phyloP scores from a whole-genome alignment of 805 yeast species.

The Candida pseudoglaebosa region DNA sequence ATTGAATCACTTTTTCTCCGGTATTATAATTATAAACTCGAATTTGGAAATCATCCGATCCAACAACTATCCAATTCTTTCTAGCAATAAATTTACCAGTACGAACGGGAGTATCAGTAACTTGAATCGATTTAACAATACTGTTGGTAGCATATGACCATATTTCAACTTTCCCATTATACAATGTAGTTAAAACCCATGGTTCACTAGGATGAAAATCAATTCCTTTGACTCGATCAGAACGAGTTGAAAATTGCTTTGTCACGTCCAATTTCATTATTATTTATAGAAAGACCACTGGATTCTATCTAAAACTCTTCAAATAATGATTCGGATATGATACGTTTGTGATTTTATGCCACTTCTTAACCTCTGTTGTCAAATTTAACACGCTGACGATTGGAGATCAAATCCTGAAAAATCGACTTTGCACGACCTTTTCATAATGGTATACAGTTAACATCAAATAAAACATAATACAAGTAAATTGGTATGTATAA shows the following conservation, averaged over 20 bases:
- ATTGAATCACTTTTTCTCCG: constrained; percentile 89
- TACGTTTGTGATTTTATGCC: neutral
- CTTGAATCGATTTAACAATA: constrained; percentile 84
- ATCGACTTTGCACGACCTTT: neutral
- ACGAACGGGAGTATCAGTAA: constrained; percentile 93
- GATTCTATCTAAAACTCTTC: neutral
- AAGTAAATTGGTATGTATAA: no score
- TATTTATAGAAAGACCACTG: neutral
- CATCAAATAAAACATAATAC: no score
- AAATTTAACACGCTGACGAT: constrained; percentile 6
- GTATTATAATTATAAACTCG: constrained; percentile 95
- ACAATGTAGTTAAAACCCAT: constrained; percentile 89
- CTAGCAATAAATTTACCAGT: constrained; percentile 94
- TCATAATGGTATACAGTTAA: no score
- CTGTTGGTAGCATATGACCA: constrained; percentile 90
- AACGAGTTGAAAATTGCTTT: constrained; percentile 84
- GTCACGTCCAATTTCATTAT: constrained; percentile 44
- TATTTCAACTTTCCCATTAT: constrained; percentile 86
- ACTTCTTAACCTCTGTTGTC: neutral
- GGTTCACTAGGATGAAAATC: constrained; percentile 98
- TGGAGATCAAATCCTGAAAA: neutral
- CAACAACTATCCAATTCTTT: constrained; percentile 95
- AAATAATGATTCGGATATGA: neutral
- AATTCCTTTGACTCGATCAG: constrained; percentile 96
- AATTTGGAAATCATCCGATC: constrained; percentile 91